phyloP scores from a whole-genome alignment of 2,329 filamentous ascomycete species.

The Sarocladiaceae sp. region DNA sequence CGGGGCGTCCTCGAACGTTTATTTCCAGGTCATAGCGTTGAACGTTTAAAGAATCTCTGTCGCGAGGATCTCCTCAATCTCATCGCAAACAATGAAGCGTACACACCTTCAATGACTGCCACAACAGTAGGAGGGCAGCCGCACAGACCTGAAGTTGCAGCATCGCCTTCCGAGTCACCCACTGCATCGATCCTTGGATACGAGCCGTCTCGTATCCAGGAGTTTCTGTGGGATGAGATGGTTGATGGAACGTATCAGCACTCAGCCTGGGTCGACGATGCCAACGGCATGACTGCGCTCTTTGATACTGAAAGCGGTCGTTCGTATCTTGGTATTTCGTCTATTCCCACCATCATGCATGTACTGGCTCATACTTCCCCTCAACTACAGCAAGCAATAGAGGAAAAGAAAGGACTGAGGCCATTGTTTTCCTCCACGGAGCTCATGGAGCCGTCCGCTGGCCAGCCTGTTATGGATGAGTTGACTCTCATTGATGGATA shows the following conservation, averaged over 20 bases:
- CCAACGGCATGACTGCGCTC: conserved; percentile 4
- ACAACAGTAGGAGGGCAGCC: not conserved
- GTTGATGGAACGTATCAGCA: not conserved
- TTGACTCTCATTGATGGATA: conserved; percentile 1
- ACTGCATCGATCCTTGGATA: not conserved
- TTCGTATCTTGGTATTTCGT: conserved; percentile 9
- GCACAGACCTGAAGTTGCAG: not conserved
- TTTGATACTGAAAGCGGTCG: conserved; percentile 3
- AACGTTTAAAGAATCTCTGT: not conserved
- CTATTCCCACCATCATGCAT: conserved; percentile 6
- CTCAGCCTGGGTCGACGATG: not conserved
- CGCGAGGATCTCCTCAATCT: not conserved
- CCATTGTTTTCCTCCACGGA: not conserved
- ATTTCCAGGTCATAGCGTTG: not conserved
- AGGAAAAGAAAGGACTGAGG: not conserved
- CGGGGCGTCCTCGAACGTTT: not conserved
- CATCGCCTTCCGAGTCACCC: not conserved
- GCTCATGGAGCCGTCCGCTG: not conserved
- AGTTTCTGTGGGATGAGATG: conserved; percentile 5
- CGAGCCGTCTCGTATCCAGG: conserved; percentile 2
- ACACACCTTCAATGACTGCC: too few relatives aligned
- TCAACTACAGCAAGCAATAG: conserved; percentile 1
- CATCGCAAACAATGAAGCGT: not conserved
- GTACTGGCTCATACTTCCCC: conserved; percentile 4
- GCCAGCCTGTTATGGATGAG: not conserved